phyloP scores from a whole-genome alignment of 306 rosid species.

The Lupinus albus region DNA sequence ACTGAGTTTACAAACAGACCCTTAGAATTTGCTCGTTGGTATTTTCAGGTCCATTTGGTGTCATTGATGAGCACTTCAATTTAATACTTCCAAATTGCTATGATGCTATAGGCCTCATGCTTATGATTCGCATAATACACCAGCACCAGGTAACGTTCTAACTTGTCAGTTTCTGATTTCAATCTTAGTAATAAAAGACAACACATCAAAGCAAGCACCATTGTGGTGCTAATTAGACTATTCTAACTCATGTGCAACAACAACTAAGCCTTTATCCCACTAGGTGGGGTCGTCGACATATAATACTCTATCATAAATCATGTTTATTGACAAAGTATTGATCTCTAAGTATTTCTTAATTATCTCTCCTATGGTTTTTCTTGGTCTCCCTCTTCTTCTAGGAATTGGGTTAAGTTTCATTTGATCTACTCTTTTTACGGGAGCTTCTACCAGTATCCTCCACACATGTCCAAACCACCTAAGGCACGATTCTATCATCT shows the following conservation, averaged over 20 bases:
- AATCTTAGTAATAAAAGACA: slow-evolving; percentile 22
- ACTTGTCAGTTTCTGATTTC: slow-evolving; percentile 15
- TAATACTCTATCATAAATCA: too few species aligned
- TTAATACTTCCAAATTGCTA: slow-evolving; percentile 82
- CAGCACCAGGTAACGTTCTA: slow-evolving; percentile 74
- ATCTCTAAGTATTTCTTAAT: too few species aligned
- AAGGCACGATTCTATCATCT: too few species aligned
- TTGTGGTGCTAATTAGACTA: slow-evolving; percentile 27
- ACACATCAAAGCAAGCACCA: slow-evolving; percentile 26
- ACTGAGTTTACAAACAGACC: slow-evolving; percentile 11
- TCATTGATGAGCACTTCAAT: slow-evolving; percentile 82
- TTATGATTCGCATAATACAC: slow-evolving; percentile 87
- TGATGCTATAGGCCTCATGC: slow-evolving; percentile 92
- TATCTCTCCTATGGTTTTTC: too few species aligned
- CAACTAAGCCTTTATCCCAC: too few species aligned
- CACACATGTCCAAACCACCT: too few species aligned
- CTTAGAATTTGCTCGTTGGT: slow-evolving; percentile 32
- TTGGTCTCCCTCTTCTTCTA: too few species aligned
- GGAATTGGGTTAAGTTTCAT: too few species aligned
- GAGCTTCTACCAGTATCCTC: too few species aligned
- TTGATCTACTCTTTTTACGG: too few species aligned
- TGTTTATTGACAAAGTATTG: too few species aligned
- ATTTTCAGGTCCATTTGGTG: slow-evolving; percentile 82
- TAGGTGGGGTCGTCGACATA: too few species aligned
- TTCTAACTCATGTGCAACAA: slow-evolving; percentile 12